Evolutionary conservation across 116 monocot genomes (phyloP).

Genomic region (Trichopus zeylanicus): DNA sequence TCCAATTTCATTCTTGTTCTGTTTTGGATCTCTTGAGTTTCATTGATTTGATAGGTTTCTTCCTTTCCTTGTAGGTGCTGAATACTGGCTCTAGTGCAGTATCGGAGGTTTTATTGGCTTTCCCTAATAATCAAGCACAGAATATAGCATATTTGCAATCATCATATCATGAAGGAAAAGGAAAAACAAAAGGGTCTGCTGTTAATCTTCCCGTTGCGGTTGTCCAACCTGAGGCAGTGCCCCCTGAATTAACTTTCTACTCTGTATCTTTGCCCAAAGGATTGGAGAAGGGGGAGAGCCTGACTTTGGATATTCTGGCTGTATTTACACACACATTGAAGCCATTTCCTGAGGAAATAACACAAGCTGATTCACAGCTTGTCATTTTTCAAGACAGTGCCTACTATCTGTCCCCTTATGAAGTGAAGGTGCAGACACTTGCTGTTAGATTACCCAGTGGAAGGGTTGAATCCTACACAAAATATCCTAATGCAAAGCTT

Average conservation of each 20-base stretch:
- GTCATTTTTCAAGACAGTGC: conserved; percentile 84
- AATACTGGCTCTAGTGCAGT: conserved; percentile 49
- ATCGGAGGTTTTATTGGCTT: conserved; percentile 60
- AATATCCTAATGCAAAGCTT: conserved; percentile 62
- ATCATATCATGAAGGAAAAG: conserved; percentile 52
- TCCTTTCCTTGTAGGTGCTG: conserved; percentile 51
- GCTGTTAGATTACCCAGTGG: conserved; percentile 63
- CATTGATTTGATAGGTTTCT: background rate
- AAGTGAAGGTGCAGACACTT: conserved; percentile 77
- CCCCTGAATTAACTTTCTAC: conserved; percentile 66
- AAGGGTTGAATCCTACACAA: conserved; percentile 92
- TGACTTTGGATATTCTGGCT: conserved; percentile 61
- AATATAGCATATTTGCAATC: conserved; percentile 69
- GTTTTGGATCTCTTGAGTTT: background rate
- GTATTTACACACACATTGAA: conserved; percentile 58
- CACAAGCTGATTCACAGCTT: conserved; percentile 83
- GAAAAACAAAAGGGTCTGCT: conserved; percentile 43
- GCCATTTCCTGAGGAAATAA: conserved; percentile 95
- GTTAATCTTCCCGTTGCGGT: conserved; percentile 40
- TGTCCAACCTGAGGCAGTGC: conserved; percentile 47
- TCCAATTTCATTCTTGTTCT: background rate
- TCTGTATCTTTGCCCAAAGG: conserved; percentile 52
- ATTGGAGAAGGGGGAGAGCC: conserved; percentile 49
- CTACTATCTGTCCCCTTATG: conserved; percentile 80
- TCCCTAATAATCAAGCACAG: conserved; percentile 72